Base-by-base conservation (phyloP, 352 stramenopile species). In the Globisporangium cylindrosporum region DNA sequence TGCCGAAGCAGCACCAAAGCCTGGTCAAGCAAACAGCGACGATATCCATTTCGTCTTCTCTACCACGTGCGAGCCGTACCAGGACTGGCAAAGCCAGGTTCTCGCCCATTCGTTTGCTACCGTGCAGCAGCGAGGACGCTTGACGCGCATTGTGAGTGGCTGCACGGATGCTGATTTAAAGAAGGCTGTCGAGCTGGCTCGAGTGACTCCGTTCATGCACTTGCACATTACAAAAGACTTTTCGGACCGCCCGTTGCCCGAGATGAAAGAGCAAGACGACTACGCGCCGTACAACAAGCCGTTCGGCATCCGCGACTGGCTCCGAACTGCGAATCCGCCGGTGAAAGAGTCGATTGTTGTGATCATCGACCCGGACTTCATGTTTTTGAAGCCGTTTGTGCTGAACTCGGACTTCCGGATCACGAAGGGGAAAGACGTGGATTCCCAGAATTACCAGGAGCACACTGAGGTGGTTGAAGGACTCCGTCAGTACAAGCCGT, bases 31-130 rank as follows among this genome's bases (percentile, higher is more conserved):
- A 48, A 71, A 70, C 25, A 89, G 82, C 61, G 76, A 94, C 15
- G 77, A 91, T 15, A 49, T 93, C 20, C 84, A 95, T 60, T 93
- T 94, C 58, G 88, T 94, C 1, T 93, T 92, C 64, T 80, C 77
- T 4, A 90, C 84, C 14, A 82, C 80, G 0, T 95, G 88, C 56
- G 74, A 84, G 24, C 64, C 77, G 0, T 72, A 82, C 27, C 78
- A 92, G 46, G 66, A 95, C 63, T 93, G 86, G 88, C 82, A 92
- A 64, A 91, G 82, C 27, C 81, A 94, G 38, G 71, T 90, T 24
- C 69, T 95, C 55, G 77, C 80, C 4, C 73, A 89, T 46, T 91
- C 75, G 51, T 93, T 94, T 62, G 76, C 72, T 4, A 74, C 74
- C 53, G 81, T 90, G 14, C 58, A 76, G 20, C 88, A 95, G 58